phyloP scores from a whole-genome alignment of 306 rosid genomes.

The Cucurbita moschata region DNA sequence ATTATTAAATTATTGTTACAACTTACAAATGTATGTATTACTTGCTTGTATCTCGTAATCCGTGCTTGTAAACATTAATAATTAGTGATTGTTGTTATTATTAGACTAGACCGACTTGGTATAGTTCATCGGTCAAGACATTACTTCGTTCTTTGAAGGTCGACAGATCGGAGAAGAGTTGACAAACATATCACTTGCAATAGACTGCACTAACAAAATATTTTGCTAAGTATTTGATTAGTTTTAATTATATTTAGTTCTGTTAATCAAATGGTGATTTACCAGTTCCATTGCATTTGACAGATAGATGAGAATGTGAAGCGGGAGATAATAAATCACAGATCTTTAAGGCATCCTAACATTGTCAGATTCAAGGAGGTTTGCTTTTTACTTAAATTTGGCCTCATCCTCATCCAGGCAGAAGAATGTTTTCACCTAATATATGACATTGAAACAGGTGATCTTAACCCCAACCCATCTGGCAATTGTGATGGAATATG shows the following conservation, averaged over 20 bases:
- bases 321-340: slow-evolving; percentile 91
- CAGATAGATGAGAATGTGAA: slow-evolving; percentile 97
- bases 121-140: too few species aligned
- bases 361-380: slow-evolving; percentile 96
- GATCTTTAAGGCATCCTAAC: slow-evolving; percentile 90
- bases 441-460: slow-evolving; percentile 35
- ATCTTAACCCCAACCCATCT: slow-evolving; percentile 79
- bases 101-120: too few species aligned
- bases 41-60: too few species aligned
- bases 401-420: not conserved
- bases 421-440: slow-evolving; percentile 1
- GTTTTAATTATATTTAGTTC: not conserved
- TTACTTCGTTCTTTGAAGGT: too few species aligned
- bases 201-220: not conserved
- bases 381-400: slow-evolving; percentile 8
- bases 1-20: not conserved
- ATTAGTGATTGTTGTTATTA: too few species aligned
- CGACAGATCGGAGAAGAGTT: too few species aligned
- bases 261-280: not conserved
- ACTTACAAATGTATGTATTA: not conserved
- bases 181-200: not conserved
- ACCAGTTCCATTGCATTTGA: slow-evolving; percentile 7
- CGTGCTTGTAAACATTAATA: too few species aligned
- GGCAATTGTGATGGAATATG: slow-evolving; percentile 92
- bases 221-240: not conserved